phyloP scores from a whole-genome alignment of 805 yeast genomes.

The Lachancea meyersii region DNA sequence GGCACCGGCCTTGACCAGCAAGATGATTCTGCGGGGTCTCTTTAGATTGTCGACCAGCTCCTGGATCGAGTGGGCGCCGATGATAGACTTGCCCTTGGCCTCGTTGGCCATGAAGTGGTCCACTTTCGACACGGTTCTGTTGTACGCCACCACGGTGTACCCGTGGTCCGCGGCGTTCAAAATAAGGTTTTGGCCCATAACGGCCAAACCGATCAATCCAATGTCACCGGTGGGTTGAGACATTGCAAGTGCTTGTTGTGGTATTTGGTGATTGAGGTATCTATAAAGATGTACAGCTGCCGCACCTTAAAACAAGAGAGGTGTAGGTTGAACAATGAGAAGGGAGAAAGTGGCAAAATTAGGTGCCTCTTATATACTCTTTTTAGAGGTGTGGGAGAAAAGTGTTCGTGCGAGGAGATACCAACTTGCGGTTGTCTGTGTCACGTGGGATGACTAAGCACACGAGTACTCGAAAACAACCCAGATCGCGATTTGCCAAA shows the following conservation, averaged over 20 bases:
- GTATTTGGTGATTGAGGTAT: not conserved
- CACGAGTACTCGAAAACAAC: too few relatives aligned
- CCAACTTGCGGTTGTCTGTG: not conserved
- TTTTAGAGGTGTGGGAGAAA: not conserved
- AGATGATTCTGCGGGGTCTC: conserved; percentile 93
- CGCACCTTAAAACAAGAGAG: too few relatives aligned
- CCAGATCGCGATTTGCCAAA: too few relatives aligned
- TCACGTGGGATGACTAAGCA: too few relatives aligned
- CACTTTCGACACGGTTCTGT: conserved; percentile 95
- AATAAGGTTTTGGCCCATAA: conserved; percentile 98
- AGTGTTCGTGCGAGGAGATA: not conserved
- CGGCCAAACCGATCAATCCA: conserved; percentile 99
- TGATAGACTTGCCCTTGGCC: conserved; percentile 95
- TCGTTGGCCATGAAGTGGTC: conserved; percentile 89
- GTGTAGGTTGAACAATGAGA: too few relatives aligned
- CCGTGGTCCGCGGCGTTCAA: conserved; percentile 98
- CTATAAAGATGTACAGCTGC: conserved; percentile 2
- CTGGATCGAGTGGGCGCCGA: conserved; percentile 89
- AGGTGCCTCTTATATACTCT: not conserved
- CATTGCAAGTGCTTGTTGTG: not conserved
- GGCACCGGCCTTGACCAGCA: conserved; percentile 92
- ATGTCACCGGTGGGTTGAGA: conserved; percentile 50
- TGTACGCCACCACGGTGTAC: conserved; percentile 94
- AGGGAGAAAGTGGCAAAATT: not conserved
- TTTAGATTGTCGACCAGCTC: conserved; percentile 85